Conservation (phyloP, 2,329 filamentous ascomycete species). For the Phoma sp. region DNA sequence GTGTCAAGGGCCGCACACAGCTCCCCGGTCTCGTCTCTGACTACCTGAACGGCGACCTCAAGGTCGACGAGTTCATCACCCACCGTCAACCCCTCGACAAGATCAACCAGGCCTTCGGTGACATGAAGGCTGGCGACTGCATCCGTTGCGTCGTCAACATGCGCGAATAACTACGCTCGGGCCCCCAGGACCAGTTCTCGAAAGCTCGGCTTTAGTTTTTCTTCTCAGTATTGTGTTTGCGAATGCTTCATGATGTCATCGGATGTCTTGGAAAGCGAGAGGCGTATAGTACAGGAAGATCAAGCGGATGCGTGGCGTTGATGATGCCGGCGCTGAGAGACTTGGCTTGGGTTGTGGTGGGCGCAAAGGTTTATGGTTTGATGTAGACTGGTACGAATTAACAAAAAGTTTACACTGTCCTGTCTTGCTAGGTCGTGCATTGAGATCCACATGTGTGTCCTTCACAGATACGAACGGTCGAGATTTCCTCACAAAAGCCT, state of each 20-base stretch:
- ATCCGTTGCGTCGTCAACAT: constrained; percentile 90
- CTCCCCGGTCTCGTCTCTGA: constrained; percentile 85
- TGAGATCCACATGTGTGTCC: too few species aligned
- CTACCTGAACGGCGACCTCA: constrained; percentile 87
- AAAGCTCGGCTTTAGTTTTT: constrained; percentile 5
- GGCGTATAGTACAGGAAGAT: constrained; percentile 1
- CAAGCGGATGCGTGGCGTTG: constrained; percentile 8
- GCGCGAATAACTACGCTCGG: constrained; percentile 44
- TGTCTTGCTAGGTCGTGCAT: too few species aligned
- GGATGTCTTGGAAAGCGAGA: background rate
- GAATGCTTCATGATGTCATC: constrained; percentile 3
- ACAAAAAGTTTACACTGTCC: background rate
- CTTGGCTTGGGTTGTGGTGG: background rate
- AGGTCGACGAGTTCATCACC: constrained; percentile 99
- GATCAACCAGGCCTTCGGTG: constrained; percentile 89
- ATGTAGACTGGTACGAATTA: background rate
- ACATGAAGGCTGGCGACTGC: constrained; percentile 96
- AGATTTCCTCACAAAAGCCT: too few species aligned
- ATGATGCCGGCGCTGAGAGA: background rate
- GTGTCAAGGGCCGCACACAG: constrained; percentile 96
- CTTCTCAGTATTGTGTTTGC: background rate
- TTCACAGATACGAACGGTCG: too few species aligned
- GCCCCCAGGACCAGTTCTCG: constrained; percentile 11
- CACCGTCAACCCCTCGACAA: constrained; percentile 82
- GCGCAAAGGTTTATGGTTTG: background rate